phyloP scores from a whole-genome alignment of 2,329 filamentous ascomycete genomes.

The Daldinia sp. region DNA sequence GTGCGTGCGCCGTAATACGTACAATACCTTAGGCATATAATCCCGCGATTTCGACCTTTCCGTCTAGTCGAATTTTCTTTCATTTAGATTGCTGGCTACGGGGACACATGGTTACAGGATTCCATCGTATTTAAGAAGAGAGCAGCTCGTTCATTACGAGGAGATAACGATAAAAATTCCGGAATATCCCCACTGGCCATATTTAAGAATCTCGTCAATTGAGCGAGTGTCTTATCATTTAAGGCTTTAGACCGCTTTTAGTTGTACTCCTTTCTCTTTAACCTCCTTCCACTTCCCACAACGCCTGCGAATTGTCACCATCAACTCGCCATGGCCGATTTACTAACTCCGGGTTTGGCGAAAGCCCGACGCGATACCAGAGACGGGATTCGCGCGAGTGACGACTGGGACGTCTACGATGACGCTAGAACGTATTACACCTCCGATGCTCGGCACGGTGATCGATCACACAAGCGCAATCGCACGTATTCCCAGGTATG shows the following conservation, averaged over 20 bases:
- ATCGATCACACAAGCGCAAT: slow-evolving; percentile 59
- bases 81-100: slow-evolving; percentile 6
- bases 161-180: slow-evolving; percentile 22
- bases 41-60: slow-evolving; percentile 20
- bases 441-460: slow-evolving; percentile 61
- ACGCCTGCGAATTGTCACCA: slow-evolving; percentile 18
- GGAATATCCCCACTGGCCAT: slow-evolving; percentile 18
- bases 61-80: not conserved
- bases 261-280: slow-evolving; percentile 23
- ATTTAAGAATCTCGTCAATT: slow-evolving; percentile 10
- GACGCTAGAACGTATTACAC: slow-evolving; percentile 68
- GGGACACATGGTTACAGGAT: not conserved
- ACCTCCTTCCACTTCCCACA: slow-evolving; percentile 4
- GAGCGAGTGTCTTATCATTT: slow-evolving; percentile 5
- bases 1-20: slow-evolving; percentile 3
- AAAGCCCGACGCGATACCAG: slow-evolving; percentile 31
- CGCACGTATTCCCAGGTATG: slow-evolving; percentile 65
- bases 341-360: slow-evolving; percentile 30
- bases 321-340: slow-evolving; percentile 38
- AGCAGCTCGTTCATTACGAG: slow-evolving; percentile 10
- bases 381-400: slow-evolving; percentile 49
- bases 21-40: slow-evolving; percentile 26
- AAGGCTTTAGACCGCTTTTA: slow-evolving; percentile 22
- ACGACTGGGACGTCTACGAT: slow-evolving; percentile 60
- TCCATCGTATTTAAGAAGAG: slow-evolving; percentile 2